Evolutionary conservation across 768 basidiomycete genomes (phyloP).

Genomic region (Lentinus tigrinus): DNA sequence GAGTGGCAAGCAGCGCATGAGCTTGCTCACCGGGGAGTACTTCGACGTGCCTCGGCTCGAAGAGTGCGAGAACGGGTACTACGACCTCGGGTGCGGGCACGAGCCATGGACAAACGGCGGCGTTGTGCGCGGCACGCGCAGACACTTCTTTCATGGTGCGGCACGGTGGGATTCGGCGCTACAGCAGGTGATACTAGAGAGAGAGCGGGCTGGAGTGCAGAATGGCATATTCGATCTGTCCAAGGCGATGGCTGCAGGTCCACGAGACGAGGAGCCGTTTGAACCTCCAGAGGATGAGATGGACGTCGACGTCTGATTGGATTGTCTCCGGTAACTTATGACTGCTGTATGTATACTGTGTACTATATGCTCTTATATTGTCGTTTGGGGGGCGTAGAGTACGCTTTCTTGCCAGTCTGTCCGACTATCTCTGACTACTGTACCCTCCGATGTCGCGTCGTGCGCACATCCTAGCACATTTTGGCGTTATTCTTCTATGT

Average conservation of each 20-base stretch:
- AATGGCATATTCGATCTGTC: conserved; percentile 5
- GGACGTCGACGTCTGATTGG: conserved; percentile 9
- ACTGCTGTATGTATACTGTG: background rate
- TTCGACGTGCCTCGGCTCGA: conserved; percentile 49
- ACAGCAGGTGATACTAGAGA: conserved; percentile 14
- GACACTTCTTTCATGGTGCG: conserved; percentile 60
- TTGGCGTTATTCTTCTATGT: conserved; percentile 18
- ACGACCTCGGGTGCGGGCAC: conserved; percentile 20
- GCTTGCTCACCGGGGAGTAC: conserved; percentile 61
- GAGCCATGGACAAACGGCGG: conserved; percentile 9
- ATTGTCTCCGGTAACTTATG: conserved; percentile 7
- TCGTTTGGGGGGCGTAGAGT: background rate
- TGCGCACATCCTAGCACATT: background rate
- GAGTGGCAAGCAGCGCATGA: conserved; percentile 57
- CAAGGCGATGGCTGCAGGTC: conserved; percentile 18
- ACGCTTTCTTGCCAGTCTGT: background rate
- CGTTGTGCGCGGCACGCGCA: conserved; percentile 16
- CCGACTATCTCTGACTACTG: background rate
- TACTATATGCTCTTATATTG: background rate
- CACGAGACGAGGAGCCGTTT: conserved; percentile 17
- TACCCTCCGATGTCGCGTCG: too few relatives aligned
- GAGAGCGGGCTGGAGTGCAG: conserved; percentile 11
- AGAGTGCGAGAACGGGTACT: conserved; percentile 39
- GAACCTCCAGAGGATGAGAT: conserved; percentile 8
- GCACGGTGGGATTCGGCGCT: conserved; percentile 34